phyloP scores from a whole-genome alignment of 208 protist species.

The Crithidia fasciculata region DNA sequence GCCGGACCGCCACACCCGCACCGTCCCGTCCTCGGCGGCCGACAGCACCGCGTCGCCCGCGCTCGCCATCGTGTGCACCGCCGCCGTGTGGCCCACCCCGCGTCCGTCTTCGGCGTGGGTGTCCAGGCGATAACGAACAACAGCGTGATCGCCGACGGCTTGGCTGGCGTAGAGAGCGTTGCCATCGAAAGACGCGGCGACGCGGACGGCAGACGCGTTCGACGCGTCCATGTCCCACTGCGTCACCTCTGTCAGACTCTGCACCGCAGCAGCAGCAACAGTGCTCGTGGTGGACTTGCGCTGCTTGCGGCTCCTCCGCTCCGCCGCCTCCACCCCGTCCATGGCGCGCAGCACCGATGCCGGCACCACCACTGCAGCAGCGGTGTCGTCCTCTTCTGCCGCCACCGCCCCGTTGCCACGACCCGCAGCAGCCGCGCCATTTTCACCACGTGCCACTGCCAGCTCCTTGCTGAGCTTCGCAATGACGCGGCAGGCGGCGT shows the following conservation, averaged over 20 bases:
- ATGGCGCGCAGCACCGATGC: slow-evolving; percentile 39
- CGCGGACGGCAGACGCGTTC: slow-evolving; percentile 17
- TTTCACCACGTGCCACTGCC: slow-evolving; percentile 34
- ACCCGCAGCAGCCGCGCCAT: slow-evolving; percentile 6
- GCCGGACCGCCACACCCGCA: slow-evolving; percentile 95
- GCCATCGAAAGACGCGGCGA: slow-evolving; percentile 21
- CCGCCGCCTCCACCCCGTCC: slow-evolving; percentile 36
- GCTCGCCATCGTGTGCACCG: slow-evolving; percentile 53
- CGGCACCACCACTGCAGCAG: slow-evolving; percentile 37
- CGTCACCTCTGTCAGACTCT: slow-evolving; percentile 11
- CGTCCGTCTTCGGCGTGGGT: slow-evolving; percentile 25
- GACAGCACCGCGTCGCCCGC: slow-evolving; percentile 64
- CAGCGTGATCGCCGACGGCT: slow-evolving; percentile 31
- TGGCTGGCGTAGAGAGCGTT: slow-evolving; percentile 27
- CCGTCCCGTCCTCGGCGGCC: slow-evolving; percentile 97
- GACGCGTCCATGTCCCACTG: slow-evolving; percentile 16
- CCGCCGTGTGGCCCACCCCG: slow-evolving; percentile 59
- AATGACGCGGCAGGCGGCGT: slow-evolving; percentile 98
- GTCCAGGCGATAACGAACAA: slow-evolving; percentile 51
- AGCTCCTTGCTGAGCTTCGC: slow-evolving; percentile 92
- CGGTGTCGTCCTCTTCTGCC: neutral
- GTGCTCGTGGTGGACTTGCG: slow-evolving; percentile 19
- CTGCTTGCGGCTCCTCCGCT: slow-evolving; percentile 49
- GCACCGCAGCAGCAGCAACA: neutral
- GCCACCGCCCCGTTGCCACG: neutral